Conservation (phyloP, 2,329 filamentous ascomycete genomes). For the Aspergillus transmontanensis region DNA sequence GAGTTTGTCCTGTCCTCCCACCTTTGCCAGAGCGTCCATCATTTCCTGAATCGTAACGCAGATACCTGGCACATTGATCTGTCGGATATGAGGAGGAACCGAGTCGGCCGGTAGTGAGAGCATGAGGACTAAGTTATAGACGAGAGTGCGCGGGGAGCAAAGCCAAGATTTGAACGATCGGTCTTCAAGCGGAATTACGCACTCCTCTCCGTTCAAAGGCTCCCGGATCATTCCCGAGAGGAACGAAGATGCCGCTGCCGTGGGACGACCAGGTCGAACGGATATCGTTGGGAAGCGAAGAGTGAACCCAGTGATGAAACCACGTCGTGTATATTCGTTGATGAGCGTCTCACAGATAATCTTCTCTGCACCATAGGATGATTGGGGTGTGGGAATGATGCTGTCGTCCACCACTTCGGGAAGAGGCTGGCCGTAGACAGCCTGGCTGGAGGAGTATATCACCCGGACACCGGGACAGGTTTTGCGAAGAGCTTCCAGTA, state of each 20-base stretch:
- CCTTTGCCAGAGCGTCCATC: conserved; percentile 57
- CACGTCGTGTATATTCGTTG: conserved; percentile 64
- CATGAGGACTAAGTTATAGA: conserved; percentile 56
- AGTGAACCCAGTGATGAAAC: conserved; percentile 60
- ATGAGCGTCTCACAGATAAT: conserved; percentile 63
- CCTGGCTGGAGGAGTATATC: conserved; percentile 64
- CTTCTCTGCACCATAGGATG: conserved; percentile 66
- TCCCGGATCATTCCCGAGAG: conserved; percentile 66
- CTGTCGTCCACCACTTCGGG: conserved; percentile 55
- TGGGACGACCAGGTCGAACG: conserved; percentile 62
- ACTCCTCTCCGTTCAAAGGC: conserved; percentile 59
- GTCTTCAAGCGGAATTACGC: conserved; percentile 54
- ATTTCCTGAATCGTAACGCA: conserved; percentile 58
- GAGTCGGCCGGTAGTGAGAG: conserved; percentile 48
- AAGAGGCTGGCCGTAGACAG: conserved; percentile 63
- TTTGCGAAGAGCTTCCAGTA: conserved; percentile 56
- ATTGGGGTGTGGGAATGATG: conserved; percentile 61
- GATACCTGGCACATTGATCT: conserved; percentile 61
- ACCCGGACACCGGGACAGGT: conserved; percentile 58
- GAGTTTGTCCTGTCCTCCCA: conserved; percentile 57
- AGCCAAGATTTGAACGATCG: conserved; percentile 57
- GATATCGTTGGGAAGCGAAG: conserved; percentile 65
- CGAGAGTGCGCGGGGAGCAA: conserved; percentile 56
- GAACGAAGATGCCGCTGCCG: conserved; percentile 65
- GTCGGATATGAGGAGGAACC: conserved; percentile 49